These are phyloP conservation scores for Alternaria tenuissima DNA, from an alignment of 2,329 filamentous ascomycete genomes.

Conservation along the genomic window DNA sequence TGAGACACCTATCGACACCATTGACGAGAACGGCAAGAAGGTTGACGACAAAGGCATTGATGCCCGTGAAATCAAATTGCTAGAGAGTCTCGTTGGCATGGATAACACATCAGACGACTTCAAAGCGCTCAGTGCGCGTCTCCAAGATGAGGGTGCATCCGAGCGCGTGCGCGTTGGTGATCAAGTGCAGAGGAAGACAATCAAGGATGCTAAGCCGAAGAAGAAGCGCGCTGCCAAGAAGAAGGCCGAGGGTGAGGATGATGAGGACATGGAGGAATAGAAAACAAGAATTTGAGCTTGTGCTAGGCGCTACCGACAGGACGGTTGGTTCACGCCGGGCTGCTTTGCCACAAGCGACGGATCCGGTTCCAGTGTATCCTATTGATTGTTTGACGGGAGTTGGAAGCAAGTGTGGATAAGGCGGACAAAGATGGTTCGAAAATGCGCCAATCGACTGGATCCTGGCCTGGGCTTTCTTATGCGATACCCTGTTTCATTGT, in stretches of 20 bases:
- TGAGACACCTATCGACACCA: conserved; percentile 89
- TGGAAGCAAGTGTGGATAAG: neutral
- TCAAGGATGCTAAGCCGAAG: conserved; percentile 31
- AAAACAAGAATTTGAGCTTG: neutral
- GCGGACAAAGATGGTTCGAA: neutral
- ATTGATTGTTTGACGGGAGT: neutral
- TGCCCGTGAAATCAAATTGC: conserved; percentile 92
- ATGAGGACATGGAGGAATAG: conserved; percentile 27
- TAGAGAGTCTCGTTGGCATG: conserved; percentile 88
- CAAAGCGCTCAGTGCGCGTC: conserved; percentile 65
- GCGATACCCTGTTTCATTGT: neutral
- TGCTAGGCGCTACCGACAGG: conserved; percentile 2
- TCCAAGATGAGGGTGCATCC: conserved; percentile 72
- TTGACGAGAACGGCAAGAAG: conserved; percentile 68
- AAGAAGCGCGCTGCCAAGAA: conserved; percentile 25
- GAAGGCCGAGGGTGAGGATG: conserved; percentile 31
- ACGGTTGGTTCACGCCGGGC: neutral
- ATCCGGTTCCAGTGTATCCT: neutral
- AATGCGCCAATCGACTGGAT: neutral
- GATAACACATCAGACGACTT: conserved; percentile 80
- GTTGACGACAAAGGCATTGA: conserved; percentile 83
- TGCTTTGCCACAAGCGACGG: neutral
- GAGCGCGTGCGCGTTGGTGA: conserved; percentile 80
- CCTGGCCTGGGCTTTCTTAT: neutral
- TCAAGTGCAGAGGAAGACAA: conserved; percentile 63